Conservation (phyloP, 768 basidiomycete genomes). For the Suillus luteus region DNA sequence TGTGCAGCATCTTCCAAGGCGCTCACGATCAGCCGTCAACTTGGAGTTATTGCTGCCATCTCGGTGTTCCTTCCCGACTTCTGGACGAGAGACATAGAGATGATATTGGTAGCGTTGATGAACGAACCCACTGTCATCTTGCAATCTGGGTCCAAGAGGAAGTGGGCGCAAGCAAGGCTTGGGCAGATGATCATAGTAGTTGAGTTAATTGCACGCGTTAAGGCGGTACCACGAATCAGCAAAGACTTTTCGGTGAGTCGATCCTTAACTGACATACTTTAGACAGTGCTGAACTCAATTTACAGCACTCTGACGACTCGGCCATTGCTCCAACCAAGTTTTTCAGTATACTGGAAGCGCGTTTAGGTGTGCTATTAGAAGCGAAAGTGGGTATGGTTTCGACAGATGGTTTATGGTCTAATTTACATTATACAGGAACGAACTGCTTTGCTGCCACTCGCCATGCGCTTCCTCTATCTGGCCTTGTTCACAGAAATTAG, state of each 20-base stretch:
- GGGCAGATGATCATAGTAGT: slow-evolving; percentile 65
- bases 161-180: slow-evolving; percentile 53
- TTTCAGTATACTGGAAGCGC: slow-evolving; percentile 54
- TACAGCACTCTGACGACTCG: slow-evolving; percentile 3
- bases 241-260: slow-evolving; percentile 41
- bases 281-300: background rate
- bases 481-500: slow-evolving; percentile 66
- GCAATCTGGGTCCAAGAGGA: slow-evolving; percentile 17
- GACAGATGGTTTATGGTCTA: background rate
- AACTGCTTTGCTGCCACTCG: slow-evolving; percentile 47
- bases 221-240: slow-evolving; percentile 43
- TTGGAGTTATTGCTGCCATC: slow-evolving; percentile 54
- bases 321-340: slow-evolving; percentile 34
- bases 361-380: slow-evolving; percentile 56
- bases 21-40: slow-evolving; percentile 56
- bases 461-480: slow-evolving; percentile 61
- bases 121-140: slow-evolving; percentile 39
- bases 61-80: slow-evolving; percentile 59
- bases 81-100: slow-evolving; percentile 71
- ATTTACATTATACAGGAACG: slow-evolving; percentile 49
- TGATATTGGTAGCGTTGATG: slow-evolving; percentile 72
- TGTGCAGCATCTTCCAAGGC: slow-evolving; percentile 70
- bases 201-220: slow-evolving; percentile 60
- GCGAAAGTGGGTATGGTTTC: slow-evolving; percentile 46
- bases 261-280: background rate